A percentile compares a stretch with the other conserved stretches of the same genome.
These are phyloP conservation scores for Hyphodiscus sp. DNA, from an alignment of 2,329 filamentous ascomycete species.

Conservation along the genomic window DNA sequence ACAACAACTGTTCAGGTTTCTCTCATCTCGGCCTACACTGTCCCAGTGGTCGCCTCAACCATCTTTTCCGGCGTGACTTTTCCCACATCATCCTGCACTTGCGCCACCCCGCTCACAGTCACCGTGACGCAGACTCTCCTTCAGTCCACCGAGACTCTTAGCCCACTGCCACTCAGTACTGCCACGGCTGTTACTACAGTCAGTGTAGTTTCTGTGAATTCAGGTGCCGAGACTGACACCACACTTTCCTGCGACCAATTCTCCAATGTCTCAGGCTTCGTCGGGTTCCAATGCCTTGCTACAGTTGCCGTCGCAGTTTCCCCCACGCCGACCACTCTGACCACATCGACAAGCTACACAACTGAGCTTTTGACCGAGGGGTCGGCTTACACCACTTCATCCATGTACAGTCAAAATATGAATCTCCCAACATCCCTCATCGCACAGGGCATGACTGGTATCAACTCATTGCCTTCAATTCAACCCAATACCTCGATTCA, in stretches of 20 bases:
- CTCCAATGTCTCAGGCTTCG: background rate
- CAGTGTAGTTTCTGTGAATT: background rate
- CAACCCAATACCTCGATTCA: background rate
- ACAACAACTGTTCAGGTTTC: background rate
- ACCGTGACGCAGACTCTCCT: background rate
- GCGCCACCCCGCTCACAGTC: background rate
- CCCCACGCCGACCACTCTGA: too few species aligned
- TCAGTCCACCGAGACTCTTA: background rate
- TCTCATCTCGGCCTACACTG: too few species aligned
- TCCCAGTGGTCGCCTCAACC: background rate
- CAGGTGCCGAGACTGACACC: background rate
- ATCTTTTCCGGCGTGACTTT: background rate
- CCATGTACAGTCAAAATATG: background rate
- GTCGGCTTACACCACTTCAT: too few species aligned
- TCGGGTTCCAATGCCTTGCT: background rate
- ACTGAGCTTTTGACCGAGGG: too few species aligned
- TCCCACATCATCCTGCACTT: background rate
- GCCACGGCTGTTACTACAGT: too few species aligned
- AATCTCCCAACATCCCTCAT: background rate
- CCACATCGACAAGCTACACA: too few species aligned
- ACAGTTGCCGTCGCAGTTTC: background rate
- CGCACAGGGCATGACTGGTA: background rate
- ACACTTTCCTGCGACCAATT: background rate
- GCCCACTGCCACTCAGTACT: background rate
- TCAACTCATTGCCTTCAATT: background rate